Evolutionary conservation across 2,329 filamentous ascomycete species (phyloP).

Genomic region (Verticillium albo-atrum): DNA sequence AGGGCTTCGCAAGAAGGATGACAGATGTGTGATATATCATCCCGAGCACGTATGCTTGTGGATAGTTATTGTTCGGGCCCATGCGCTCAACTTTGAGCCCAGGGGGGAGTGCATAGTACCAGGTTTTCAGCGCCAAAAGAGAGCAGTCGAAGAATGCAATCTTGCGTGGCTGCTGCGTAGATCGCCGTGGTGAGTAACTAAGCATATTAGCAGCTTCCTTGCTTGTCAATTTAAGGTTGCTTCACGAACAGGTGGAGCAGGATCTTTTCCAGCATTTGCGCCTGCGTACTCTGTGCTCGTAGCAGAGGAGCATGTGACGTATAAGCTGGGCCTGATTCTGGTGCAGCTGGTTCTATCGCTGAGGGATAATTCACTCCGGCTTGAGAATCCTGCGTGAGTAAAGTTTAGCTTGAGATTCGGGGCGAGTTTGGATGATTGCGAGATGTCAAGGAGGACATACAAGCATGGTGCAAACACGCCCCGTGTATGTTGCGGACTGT

Average conservation of each 20-base stretch:
- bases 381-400: conserved; percentile 19
- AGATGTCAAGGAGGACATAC: conserved; percentile 13
- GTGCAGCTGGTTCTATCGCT: neutral
- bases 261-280: conserved; percentile 25
- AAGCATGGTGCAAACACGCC: conserved; percentile 28
- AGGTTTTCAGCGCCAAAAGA: conserved; percentile 25
- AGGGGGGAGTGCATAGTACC: conserved; percentile 26
- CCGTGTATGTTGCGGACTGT: conserved; percentile 26
- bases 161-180: conserved; percentile 12
- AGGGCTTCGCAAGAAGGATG: conserved; percentile 25
- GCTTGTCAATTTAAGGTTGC: conserved; percentile 19
- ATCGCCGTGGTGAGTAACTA: conserved; percentile 15
- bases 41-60: conserved; percentile 24
- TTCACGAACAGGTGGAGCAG: conserved; percentile 21
- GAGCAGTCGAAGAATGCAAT: conserved; percentile 23
- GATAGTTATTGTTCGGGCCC: conserved; percentile 12
- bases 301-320: conserved; percentile 13
- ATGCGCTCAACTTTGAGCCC: conserved; percentile 22
- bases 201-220: neutral
- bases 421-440: neutral
- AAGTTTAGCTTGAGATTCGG: neutral
- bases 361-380: conserved; percentile 22
- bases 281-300: conserved; percentile 19
- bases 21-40: conserved; percentile 28
- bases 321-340: neutral